Evolutionary conservation across 257 asterid genomes (phyloP).

Genomic region (Przewalskia tangutica): DNA sequence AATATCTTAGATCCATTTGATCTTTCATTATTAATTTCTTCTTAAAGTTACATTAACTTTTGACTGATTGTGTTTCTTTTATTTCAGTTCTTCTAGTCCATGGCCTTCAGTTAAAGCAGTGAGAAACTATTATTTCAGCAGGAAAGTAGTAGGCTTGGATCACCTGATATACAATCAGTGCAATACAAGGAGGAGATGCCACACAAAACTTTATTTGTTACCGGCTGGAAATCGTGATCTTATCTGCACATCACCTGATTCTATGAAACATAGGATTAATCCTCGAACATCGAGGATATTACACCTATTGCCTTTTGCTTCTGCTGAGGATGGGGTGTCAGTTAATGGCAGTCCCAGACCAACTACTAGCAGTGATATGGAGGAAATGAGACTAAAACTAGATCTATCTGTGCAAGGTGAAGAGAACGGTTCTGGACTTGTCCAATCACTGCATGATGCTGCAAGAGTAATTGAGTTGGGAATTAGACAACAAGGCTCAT

Average conservation of each 20-base stretch:
- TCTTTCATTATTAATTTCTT: not conserved
- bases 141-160: conserved; percentile 31
- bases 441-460: conserved; percentile 87
- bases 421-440: conserved; percentile 58
- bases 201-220: conserved; percentile 28
- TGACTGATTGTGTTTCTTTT: conserved; percentile 20
- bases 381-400: conserved; percentile 55
- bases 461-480: conserved; percentile 89
- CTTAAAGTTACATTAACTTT: not conserved
- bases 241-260: conserved; percentile 23
- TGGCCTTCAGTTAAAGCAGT: conserved; percentile 42
- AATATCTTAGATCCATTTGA: not conserved
- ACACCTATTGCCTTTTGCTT: conserved; percentile 47
- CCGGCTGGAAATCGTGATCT: conserved; percentile 25
- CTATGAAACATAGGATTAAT: conserved; percentile 25
- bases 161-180: conserved; percentile 25
- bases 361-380: conserved; percentile 41
- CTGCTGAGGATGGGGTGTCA: conserved; percentile 83
- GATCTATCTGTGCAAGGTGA: conserved; percentile 72
- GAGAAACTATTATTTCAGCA: conserved; percentile 26
- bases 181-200: conserved; percentile 42
- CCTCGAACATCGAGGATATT: conserved; percentile 33
- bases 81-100: conserved; percentile 58
- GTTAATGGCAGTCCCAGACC: conserved; percentile 60
- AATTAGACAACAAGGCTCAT: conserved; percentile 52